A percentile compares a stretch with the other conserved stretches of the same genome.
Conservation (phyloP, 306 rosid genomes). For the Leucaena leucocephala region DNA sequence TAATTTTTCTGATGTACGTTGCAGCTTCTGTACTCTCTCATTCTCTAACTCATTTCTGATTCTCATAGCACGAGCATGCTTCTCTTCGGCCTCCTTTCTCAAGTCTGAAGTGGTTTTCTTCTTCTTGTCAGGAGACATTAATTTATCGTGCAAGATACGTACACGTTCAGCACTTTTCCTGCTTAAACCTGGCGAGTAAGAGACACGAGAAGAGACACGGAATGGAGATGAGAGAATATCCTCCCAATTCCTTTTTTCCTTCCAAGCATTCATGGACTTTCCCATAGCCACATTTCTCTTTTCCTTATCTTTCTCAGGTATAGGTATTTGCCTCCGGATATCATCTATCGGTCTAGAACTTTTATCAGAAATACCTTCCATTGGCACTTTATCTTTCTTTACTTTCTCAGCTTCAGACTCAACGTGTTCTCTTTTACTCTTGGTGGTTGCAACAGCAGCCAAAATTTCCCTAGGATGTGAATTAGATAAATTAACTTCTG, state of each 20-base stretch:
- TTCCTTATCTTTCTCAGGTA: constrained; percentile 77
- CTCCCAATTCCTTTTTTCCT: constrained; percentile 95
- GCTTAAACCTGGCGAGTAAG: constrained; percentile 81
- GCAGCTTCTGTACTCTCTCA: constrained; percentile 96
- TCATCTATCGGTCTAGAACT: constrained; percentile 52
- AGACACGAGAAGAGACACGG: constrained; percentile 79
- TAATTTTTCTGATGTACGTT: constrained; percentile 86
- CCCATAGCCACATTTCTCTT: constrained; percentile 69
- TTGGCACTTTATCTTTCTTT: constrained; percentile 61
- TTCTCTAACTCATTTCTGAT: constrained; percentile 90
- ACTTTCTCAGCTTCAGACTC: constrained; percentile 65
- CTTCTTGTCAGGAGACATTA: constrained; percentile 96
- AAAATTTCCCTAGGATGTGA: constrained; percentile 53
- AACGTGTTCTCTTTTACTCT: constrained; percentile 62
- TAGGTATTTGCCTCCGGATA: constrained; percentile 53
- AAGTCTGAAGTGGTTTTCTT: constrained; percentile 85
- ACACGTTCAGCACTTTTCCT: constrained; percentile 94
- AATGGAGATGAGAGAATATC: constrained; percentile 90
- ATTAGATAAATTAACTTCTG: constrained; percentile 54
- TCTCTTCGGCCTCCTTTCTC: constrained; percentile 90
- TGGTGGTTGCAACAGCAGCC: constrained; percentile 55
- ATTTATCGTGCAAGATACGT: constrained; percentile 87
- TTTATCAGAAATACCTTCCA: constrained; percentile 63
- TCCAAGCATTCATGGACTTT: constrained; percentile 97
- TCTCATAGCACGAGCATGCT: constrained; percentile 96